Evolutionary conservation across 805 yeast species (phyloP).

Genomic region (Metschnikowia kunwiensis): DNA sequence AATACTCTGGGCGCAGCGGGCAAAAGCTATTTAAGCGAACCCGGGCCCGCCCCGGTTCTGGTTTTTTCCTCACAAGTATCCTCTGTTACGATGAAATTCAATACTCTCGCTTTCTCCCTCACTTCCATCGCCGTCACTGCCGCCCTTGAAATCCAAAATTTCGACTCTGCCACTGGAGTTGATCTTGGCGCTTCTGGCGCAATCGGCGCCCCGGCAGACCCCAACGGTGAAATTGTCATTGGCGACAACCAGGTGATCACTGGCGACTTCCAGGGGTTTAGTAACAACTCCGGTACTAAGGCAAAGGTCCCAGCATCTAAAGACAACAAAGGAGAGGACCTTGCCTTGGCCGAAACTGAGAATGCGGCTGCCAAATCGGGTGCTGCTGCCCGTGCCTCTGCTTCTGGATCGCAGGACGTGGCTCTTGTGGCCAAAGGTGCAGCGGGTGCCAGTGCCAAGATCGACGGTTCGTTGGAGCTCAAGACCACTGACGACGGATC

Average conservation of each 20-base stretch:
- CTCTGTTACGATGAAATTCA: conserved; percentile 5
- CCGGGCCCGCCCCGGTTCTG: too few species aligned
- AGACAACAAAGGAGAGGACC: too few species aligned
- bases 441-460: conserved; percentile 3
- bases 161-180: too few species aligned
- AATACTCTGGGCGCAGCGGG: too few species aligned
- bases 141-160: not conserved
- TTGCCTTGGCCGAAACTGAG: too few species aligned
- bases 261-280: too few species aligned
- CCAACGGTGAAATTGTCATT: too few species aligned
- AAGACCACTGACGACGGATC: conserved; percentile 3
- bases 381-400: not conserved
- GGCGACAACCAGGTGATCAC: not conserved
- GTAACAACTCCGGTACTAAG: too few species aligned
- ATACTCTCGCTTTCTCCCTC: conserved; percentile 11
- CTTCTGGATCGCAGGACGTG: conserved; percentile 1
- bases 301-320: too few species aligned
- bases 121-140: conserved; percentile 2
- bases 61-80: not conserved
- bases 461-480: conserved; percentile 6
- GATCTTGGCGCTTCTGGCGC: not conserved
- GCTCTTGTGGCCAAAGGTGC: conserved; percentile 6
- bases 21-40: too few species aligned
- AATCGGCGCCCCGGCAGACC: not conserved
- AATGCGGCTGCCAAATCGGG: too few species aligned